phyloP scores from a whole-genome alignment of 768 basidiomycete species.

The Mycena vulgaris region DNA sequence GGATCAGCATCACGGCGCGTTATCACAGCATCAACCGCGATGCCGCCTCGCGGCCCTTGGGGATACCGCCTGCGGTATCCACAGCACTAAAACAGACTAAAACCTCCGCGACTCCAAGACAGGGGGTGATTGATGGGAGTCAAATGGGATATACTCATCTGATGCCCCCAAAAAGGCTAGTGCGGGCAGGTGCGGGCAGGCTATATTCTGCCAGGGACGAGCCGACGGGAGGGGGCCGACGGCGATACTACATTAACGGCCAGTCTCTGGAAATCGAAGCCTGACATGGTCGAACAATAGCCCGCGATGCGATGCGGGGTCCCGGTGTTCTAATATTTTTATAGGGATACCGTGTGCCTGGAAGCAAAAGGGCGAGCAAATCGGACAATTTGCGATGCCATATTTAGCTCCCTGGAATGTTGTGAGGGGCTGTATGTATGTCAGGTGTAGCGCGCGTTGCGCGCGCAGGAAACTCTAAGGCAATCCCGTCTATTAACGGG shows the following conservation, averaged over 20 bases:
- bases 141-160: constrained; percentile 17
- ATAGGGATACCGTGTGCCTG: constrained; percentile 3
- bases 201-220: too few species aligned
- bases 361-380: constrained; percentile 17
- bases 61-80: too few species aligned
- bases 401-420: constrained; percentile 23
- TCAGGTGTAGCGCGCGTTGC: constrained; percentile 20
- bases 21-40: too few species aligned
- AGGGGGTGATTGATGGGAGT: too few species aligned
- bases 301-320: too few species aligned
- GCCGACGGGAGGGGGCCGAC: neutral
- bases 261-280: constrained; percentile 19
- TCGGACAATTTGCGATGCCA: constrained; percentile 26
- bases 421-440: neutral
- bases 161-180: constrained; percentile 27
- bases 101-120: too few species aligned
- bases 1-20: too few species aligned
- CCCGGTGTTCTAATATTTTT: neutral
- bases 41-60: too few species aligned
- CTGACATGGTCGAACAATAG: constrained; percentile 1
- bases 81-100: too few species aligned
- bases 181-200: neutral
- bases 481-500: constrained; percentile 8
- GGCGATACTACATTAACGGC: constrained; percentile 22
- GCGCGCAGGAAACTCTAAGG: constrained; percentile 21